Base-by-base conservation (phyloP, 139 green algal genomes). In the Klebsormidium nitens region DNA sequence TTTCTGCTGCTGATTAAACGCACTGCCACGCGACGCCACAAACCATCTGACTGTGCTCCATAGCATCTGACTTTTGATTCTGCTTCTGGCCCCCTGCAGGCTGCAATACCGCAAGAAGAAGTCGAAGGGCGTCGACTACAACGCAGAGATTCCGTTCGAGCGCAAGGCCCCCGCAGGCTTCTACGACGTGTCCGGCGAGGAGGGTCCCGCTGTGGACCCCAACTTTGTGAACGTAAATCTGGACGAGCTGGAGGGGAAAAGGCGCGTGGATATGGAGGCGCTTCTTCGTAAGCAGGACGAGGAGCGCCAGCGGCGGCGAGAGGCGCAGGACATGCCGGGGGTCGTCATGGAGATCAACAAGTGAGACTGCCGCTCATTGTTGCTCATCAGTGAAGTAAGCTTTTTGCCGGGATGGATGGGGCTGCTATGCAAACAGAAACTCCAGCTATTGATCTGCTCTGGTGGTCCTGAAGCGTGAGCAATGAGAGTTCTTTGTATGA, bases 181-280 rank as follows among this genome's bases (percentile, higher is more conserved):
- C 69, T 97, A 91, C 69, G 90, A 96, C 77, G 89, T 80, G 1
- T 66, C 50, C 26, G 84, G 87, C 2, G 92, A 98, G 87, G 59
- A 78, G 3, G 82, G 85, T 23, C 75, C 91, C 36, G 31, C 40
- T 34, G 62, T 87, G 77, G 77, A 37, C 44, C 59, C 32, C 32
- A 23, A 92, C 67, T 99, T 98, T 83, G 71, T 88, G 14, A 88
- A 89, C 3, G 76, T 89, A 28, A 95, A 89, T 1, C 68, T 95
- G 1, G 86, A 96, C 60, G 88, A 97, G 67, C 66, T 97, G 66
- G 93, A 97, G 82, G 90, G 90, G 5, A 85, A 87, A 74, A 69
- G 86, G 35, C 76, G 85, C 47, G 86, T 90, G 71, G 88, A 96
- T 77, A 86, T 96, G 34, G 93, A 98, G 77, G 83, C 85, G n/a